Evolutionary conservation across 75 land plant genomes (phyloP).

Genomic region (Sequoiadendron giganteum): DNA sequence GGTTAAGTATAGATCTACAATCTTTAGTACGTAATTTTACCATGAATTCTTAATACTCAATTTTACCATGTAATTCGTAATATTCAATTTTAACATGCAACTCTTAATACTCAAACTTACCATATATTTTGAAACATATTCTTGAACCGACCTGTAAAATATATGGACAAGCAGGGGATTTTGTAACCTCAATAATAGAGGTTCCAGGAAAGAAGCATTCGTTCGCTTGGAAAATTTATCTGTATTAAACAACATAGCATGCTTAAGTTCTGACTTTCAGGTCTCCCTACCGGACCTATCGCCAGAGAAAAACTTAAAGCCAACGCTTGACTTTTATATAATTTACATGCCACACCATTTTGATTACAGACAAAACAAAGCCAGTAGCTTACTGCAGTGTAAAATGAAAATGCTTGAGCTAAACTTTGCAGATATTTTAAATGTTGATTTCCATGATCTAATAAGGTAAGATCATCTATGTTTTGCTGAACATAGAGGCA

Average conservation of each 20-base stretch:
- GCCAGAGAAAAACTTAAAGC: no score
- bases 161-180: background rate
- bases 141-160: background rate
- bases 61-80: background rate
- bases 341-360: background rate
- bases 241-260: no score
- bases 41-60: background rate
- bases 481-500: background rate
- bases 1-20: background rate
- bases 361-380: background rate
- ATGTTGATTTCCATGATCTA: background rate
- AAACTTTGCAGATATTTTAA: background rate
- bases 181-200: background rate
- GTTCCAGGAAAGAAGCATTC: background rate
- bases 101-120: background rate
- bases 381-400: background rate
- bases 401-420: background rate
- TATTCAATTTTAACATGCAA: background rate
- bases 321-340: background rate
- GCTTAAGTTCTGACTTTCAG: no score
- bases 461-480: background rate
- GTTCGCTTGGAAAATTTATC: background rate
- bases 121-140: no score
- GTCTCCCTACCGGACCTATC: no score
- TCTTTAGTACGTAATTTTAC: no score